Conservation (phyloP, 495 filamentous ascomycete genomes). For the Extremus antarcticus region DNA sequence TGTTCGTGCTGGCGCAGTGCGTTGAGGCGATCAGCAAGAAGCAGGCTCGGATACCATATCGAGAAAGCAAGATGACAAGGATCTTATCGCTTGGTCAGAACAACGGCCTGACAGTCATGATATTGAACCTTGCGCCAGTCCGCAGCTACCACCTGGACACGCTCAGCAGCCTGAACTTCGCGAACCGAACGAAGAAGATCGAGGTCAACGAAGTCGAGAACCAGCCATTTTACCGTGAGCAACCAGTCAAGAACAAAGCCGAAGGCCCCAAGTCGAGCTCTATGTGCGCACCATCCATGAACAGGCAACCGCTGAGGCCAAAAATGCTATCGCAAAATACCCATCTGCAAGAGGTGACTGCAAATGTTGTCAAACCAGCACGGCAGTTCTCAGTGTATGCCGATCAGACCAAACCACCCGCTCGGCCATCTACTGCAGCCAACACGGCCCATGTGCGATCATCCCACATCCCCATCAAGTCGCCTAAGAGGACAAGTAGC, state of each 20-base stretch:
- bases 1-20: slow-evolving; percentile 91
- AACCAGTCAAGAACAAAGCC: slow-evolving; percentile 19
- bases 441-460: slow-evolving; percentile 21
- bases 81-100: slow-evolving; percentile 91
- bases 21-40: slow-evolving; percentile 86
- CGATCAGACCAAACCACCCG: slow-evolving; percentile 47
- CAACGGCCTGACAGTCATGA: slow-evolving; percentile 92
- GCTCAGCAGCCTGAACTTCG: slow-evolving; percentile 85
- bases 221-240: slow-evolving; percentile 56
- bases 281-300: slow-evolving; percentile 36
- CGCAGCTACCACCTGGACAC: slow-evolving; percentile 89
- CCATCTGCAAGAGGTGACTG: slow-evolving; percentile 44
- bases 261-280: slow-evolving; percentile 30
- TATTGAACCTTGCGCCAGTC: slow-evolving; percentile 80
- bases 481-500: slow-evolving; percentile 17
- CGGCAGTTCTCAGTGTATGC: slow-evolving; percentile 78
- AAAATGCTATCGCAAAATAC: slow-evolving; percentile 49
- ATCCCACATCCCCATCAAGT: slow-evolving; percentile 1
- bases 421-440: slow-evolving; percentile 21
- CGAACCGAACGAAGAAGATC: slow-evolving; percentile 91
- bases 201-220: slow-evolving; percentile 92
- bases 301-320: slow-evolving; percentile 67
- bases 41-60: slow-evolving; percentile 74
- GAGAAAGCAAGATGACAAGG: slow-evolving; percentile 94
- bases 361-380: slow-evolving; percentile 55